Evolutionary conservation across 1,284 basidiomycete species (phyloP), one percentile per base, ranked within the genome.

Genomic region (Apiotrichum brassicae): DNA sequence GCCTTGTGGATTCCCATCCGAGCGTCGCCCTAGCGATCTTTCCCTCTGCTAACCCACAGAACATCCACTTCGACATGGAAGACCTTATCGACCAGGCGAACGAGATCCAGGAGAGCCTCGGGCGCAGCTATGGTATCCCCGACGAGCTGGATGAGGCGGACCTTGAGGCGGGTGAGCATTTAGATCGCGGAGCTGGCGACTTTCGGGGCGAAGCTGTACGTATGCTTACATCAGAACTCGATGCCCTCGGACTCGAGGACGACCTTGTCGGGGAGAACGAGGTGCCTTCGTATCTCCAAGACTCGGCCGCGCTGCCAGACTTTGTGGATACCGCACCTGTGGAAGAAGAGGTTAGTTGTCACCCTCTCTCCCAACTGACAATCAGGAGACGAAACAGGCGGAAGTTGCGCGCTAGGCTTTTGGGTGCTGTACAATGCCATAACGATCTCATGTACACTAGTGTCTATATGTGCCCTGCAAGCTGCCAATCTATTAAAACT

Each of bases 121-220:
- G 87, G 11, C 79, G 94, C 56, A 94, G 89, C 28, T 99, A 98
- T 70, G 90, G 86, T 24, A 89, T 98, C 0, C 94, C 94, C 14
- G 95, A 99, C 61, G 95, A 98, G 71, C 79, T 99, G 39, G 95
- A 99, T 75, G 94, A 99, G 71, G 89, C 86, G 13, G 95, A 98
- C 71, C 78, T 99, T 5, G 86, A 97, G 79, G 95, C 95, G 44
- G 94, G 94, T 86, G 63, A 41, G 82, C 69, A 6, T 34, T 22
- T 41, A 16, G 11, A 14, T 16, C 33, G 28, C 28, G 8, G 28
- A 8, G 28, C n/a, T n/a, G n/a, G n/a, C n/a, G n/a, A n/a, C n/a
- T n/a, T n/a, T n/a, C n/a, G n/a, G n/a, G n/a, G n/a, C n/a, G n/a
- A n/a, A n/a, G n/a, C n/a, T n/a, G n/a, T n/a, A n/a, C n/a, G n/a